Evolutionary conservation across 305 asterid species (phyloP), one percentile per base, ranked within the genome.

Genomic region (Fraxinus paxiana): DNA sequence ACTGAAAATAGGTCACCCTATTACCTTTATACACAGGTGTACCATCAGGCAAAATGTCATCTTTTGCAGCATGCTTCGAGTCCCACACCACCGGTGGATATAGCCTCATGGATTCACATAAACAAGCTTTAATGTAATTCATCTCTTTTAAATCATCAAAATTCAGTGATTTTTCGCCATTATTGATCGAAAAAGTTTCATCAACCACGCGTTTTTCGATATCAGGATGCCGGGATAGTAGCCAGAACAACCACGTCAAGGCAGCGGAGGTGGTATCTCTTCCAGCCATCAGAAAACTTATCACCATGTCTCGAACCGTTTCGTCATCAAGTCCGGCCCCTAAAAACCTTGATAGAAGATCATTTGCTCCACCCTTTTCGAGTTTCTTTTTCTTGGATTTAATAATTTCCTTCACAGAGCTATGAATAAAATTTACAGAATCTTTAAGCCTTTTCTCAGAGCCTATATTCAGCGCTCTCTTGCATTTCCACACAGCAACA

Each of bases 181-280:
- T 30, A 0, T 43, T 43, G 78, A 81, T 15, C 0, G 85, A 22
- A 0, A 6, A 12, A 37, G 88, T 65, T 73, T 91, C 96, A 0
- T 84, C 80, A 79, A 86, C 85, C 63, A 33, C 86, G 24, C 61
- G 26, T 10, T 80, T 10, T 18, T 91, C 90, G 72, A 87, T 1
- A 0, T 8, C 8, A 26, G 41, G 91, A 82, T 90, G 88, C 0
- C 59, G 2, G 13, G 92, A 69, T 6, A 88, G 84, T 15, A 91
- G 84, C 96, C 96, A 91, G 80, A 91, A 80, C 1, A 91, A 78
- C 96, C 96, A 91, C 63, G 96, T 91, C 84, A 91, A 30, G n/a
- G 92, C 94, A 12, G 96, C 82, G 15, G 96, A 91, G 54, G 94
- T 91, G 28, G 96, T 90, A 81, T 91, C 96, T 59, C 94, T 83